Conservation (phyloP, 441 rosid genomes). For the Pelargonium cotyledonis region DNA sequence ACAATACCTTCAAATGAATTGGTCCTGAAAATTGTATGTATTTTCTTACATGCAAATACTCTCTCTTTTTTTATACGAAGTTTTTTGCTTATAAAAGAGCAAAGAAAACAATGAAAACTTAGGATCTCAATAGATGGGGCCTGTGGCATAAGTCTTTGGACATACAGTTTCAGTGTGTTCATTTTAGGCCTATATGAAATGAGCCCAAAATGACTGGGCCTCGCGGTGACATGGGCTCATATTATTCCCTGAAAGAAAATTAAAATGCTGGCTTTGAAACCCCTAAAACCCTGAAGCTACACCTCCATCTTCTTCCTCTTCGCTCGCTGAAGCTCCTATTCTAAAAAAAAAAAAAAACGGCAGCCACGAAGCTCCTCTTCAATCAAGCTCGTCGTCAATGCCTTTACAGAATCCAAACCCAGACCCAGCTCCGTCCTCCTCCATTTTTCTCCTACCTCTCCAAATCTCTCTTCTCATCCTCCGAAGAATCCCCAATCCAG, state of each 20-base stretch:
- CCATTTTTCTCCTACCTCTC: conserved; percentile 20
- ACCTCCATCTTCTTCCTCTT: background rate
- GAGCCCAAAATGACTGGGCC: background rate
- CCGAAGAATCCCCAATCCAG: conserved; percentile 23
- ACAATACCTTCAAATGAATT: no score
- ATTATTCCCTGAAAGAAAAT: background rate
- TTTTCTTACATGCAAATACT: no score
- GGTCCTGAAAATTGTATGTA: no score
- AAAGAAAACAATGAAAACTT: no score
- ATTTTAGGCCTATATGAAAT: background rate
- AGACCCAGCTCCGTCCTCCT: conserved; percentile 24
- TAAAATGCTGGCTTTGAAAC: background rate
- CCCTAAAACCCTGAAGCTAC: conserved; percentile 6
- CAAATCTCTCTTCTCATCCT: conserved; percentile 34
- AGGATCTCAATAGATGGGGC: no score
- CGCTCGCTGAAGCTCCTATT: background rate
- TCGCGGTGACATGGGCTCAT: background rate
- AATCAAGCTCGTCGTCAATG: conserved; percentile 47
- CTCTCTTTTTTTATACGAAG: no score
- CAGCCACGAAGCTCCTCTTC: conserved; percentile 46
- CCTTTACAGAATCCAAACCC: conserved; percentile 23
- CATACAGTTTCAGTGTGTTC: no score
- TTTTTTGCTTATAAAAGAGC: no score
- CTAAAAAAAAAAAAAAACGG: conserved; percentile 24
- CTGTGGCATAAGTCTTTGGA: no score